Percentiles rank a stretch among this genome's conserved stretches.
Conservation (phyloP, 2,329 filamentous ascomycete species). For the Fusarium sp. region DNA sequence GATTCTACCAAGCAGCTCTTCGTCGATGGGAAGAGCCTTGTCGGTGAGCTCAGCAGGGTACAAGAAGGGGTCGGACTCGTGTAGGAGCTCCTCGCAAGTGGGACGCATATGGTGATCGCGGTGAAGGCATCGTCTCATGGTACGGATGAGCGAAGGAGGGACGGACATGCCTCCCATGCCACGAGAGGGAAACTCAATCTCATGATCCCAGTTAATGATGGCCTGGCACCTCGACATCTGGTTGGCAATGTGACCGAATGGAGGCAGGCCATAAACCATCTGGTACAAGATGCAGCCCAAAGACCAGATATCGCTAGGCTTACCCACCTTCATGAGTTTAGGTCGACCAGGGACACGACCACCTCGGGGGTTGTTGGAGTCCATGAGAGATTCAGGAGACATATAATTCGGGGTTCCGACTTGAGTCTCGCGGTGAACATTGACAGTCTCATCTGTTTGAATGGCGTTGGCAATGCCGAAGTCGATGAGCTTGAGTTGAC, state of each 20-base stretch:
- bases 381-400: conserved; percentile 93
- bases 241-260: conserved; percentile 92
- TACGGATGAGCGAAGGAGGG: conserved; percentile 69
- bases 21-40: conserved; percentile 69
- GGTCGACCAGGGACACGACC: conserved; percentile 58
- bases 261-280: conserved; percentile 97
- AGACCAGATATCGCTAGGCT: conserved; percentile 96
- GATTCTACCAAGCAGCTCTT: conserved; percentile 71
- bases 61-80: conserved; percentile 70
- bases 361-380: conserved; percentile 77
- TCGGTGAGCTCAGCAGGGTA: conserved; percentile 70
- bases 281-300: conserved; percentile 97
- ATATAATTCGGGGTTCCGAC: conserved; percentile 99
- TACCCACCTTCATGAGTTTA: conserved; percentile 94
- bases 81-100: conserved; percentile 72
- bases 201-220: conserved; percentile 82
- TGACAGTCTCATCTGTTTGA: conserved; percentile 93
- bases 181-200: conserved; percentile 76
- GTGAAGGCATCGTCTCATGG: conserved; percentile 72
- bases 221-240: conserved; percentile 88
- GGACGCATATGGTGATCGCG: conserved; percentile 73
- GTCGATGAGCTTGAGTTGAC: conserved; percentile 93
- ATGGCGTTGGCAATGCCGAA: conserved; percentile 99
- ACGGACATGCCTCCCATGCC: conserved; percentile 75
- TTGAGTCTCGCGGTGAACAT: conserved; percentile 95